Evolutionary conservation across 2,329 filamentous ascomycete genomes (phyloP).

Genomic region (Curvularia sp.): DNA sequence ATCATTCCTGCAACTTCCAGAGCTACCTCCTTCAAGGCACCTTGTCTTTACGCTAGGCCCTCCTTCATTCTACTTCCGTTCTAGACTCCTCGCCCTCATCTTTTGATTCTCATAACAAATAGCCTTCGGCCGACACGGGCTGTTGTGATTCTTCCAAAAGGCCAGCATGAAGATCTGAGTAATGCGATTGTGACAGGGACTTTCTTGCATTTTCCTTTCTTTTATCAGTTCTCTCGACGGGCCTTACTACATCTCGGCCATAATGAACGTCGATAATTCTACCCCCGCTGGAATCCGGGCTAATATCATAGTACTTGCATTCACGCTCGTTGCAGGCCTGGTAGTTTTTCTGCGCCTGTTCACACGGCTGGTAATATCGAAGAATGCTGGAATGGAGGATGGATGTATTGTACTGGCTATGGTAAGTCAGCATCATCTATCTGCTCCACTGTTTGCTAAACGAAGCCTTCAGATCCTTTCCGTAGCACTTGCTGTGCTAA

Average conservation of each 20-base stretch:
- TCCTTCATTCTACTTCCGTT: background rate
- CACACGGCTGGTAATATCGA: constrained; percentile 37
- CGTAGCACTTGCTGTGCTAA: constrained; percentile 38
- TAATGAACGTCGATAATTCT: constrained; percentile 20
- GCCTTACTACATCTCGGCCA: constrained; percentile 5
- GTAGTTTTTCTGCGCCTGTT: constrained; percentile 44
- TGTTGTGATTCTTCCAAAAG: background rate
- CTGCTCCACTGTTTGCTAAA: constrained; percentile 13
- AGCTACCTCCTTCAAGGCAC: constrained; percentile 1
- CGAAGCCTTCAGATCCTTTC: constrained; percentile 29
- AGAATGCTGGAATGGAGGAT: constrained; percentile 41
- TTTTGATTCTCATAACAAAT: constrained; percentile 5
- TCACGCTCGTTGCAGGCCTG: constrained; percentile 42
- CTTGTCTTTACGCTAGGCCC: background rate
- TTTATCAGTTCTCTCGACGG: constrained; percentile 14
- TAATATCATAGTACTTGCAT: constrained; percentile 41
- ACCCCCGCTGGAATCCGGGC: constrained; percentile 42
- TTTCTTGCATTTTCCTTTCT: constrained; percentile 6
- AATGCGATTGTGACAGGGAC: constrained; percentile 6
- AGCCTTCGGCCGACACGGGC: background rate
- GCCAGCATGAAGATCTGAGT: constrained; percentile 6
- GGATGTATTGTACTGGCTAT: constrained; percentile 42
- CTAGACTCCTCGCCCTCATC: constrained; percentile 2
- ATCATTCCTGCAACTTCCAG: constrained; percentile 5
- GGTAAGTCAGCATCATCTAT: constrained; percentile 26